Base-by-base conservation (phyloP, 208 protist species). In the Crithidia mellificae region DNA sequence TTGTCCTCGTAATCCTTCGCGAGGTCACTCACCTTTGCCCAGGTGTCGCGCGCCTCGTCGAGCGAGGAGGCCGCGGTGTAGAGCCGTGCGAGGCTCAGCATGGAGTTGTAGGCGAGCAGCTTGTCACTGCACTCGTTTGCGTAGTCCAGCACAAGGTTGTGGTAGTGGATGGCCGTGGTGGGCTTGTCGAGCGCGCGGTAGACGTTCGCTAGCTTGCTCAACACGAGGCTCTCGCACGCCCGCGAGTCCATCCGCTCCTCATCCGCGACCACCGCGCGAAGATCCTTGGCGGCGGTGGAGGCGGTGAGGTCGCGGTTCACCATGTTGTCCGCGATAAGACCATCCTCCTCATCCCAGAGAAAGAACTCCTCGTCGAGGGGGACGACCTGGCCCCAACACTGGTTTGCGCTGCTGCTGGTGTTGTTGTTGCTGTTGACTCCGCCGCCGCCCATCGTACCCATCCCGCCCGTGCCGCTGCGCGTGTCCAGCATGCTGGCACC, bases 1-100 rank as follows among this genome's bases (percentile, higher is more conserved):
- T 76, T 74, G 74, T 96, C 91, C 56, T 92, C 84, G 75, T 94
- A 96, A 64, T 84, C 72, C 62, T 87, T 80, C 20, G 91, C 91
- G 6, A 94, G 79, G 8, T 76, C 83, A 64, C 86, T 93, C 34
- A 96, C 88, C 63, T 81, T 81, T 56, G 81, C 80, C 88, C 91
- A 96, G 34, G 83, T 70, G 19, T 84, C 81, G 1, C 74, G 84
- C 20, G 84, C 86, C 51, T 87, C 84, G 19, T 68, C 77, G n/a
- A n/a, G 68, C 17, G 74, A 63, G 12, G 75, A 61, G 29, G 77
- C 77, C 11, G 70, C 63, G 1, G 88, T 93, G 78, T 91, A 87
- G 19, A 96, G 68, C 17, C 88, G 83, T 0, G 91, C 88, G 43
- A 96, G 91, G 8, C 66, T 85, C 53, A 94, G 68, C 73, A 85